A percentile compares a stretch with the other conserved stretches of the same genome.
Evolutionary conservation across 108 stramenopile species (phyloP).

Genomic region (Skeletonema costatum): DNA sequence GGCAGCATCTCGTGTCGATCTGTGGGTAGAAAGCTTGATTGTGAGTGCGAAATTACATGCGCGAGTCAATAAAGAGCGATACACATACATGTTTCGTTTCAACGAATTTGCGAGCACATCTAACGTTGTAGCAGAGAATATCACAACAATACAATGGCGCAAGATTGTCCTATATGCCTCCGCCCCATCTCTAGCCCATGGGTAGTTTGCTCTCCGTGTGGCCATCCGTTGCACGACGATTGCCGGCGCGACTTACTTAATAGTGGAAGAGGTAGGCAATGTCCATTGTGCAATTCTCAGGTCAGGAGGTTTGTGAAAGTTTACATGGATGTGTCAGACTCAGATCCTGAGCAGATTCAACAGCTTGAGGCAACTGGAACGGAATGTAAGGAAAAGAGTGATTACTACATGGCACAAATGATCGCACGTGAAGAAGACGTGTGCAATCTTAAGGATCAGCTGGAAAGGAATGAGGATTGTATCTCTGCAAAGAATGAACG

Average conservation of each 20-base stretch:
- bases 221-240: not conserved
- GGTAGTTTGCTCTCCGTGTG: not conserved
- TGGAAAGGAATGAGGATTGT: not conserved
- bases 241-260: not conserved
- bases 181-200: not conserved
- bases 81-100: too few species aligned
- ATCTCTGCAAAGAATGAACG: not conserved
- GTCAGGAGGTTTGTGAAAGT: not conserved
- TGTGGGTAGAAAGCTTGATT: too few species aligned
- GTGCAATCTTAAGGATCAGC: not conserved
- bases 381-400: not conserved
- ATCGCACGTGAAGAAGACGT: not conserved
- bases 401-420: not conserved
- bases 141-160: not conserved
- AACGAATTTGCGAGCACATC: too few species aligned
- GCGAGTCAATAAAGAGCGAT: too few species aligned
- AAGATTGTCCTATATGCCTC: not conserved
- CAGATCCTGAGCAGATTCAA: not conserved
- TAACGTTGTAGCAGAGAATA: too few species aligned
- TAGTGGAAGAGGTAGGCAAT: not conserved
- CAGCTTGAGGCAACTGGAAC: not conserved
- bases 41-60: too few species aligned
- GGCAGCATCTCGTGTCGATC: too few species aligned
- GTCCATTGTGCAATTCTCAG: not conserved
- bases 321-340: not conserved